Base-by-base conservation (phyloP, 257 asterid species). In the Ajuga chamaepitys region DNA sequence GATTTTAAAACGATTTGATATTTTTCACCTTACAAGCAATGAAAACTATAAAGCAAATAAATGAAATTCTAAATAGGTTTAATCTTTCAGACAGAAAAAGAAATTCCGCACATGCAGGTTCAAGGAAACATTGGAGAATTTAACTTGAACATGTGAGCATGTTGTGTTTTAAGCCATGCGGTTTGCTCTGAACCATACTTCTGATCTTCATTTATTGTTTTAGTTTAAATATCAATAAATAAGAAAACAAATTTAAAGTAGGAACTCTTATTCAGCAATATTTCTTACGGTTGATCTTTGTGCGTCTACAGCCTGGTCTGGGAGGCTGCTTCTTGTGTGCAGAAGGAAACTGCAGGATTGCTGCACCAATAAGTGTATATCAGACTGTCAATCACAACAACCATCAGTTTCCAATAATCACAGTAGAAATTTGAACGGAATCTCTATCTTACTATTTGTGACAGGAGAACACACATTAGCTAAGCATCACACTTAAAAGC, bases 261-360 rank as follows among this genome's bases (percentile, higher is more conserved):
- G 48, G 65, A 16, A 64, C 53, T 62, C 57, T 61, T 42, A 32
- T 12, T 41, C 11, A 30, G 22, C 37, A 7, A 11, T 20, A 62
- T 34, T 51, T 53, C 96, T 83, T 90, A 94, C 99, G 84, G 74
- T 82, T 88, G 57, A 94, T 79, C 83, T 81, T 91, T 65, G 87
- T 91, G 72, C 97, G 98, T 10, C 71, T 78, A 71, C 83, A 94
- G 72, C 96, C 98, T 75, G 93, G 78, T 78, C 71, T 86, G 18
- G 94, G 81, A 53, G 95, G 96, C 58, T 62, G 71, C 67, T 83
- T 86, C 87, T 88, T 94, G 86, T 90, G 95, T 67, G 67, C 83
- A 41, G 85, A 76, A 51, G 99, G 98, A 75, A 82, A 79, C 86
- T 88, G 99, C 89, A 94, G 83, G 71, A 94, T 94, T 77, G 95